These are phyloP conservation scores for Didymella segeticola DNA, from an alignment of 2,329 filamentous ascomycete genomes.

Conservation along the genomic window DNA sequence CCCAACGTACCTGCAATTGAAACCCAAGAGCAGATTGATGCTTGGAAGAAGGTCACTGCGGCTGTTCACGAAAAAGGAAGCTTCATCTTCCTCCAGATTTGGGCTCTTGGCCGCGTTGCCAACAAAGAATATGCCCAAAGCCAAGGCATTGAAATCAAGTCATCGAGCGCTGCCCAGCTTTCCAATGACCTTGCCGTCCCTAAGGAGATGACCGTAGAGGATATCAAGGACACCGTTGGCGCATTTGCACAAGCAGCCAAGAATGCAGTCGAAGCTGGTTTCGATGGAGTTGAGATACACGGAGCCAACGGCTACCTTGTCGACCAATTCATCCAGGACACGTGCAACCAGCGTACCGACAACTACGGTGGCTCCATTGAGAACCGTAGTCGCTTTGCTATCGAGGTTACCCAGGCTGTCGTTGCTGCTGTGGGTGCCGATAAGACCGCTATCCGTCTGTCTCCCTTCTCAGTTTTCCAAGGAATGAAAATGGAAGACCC, in stretches of 20 bases:
- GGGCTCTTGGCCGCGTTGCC: conserved; percentile 65
- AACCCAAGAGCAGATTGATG: conserved; percentile 54
- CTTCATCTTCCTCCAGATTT: conserved; percentile 69
- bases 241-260: conserved; percentile 54
- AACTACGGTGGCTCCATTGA: conserved; percentile 57
- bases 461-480: conserved; percentile 67
- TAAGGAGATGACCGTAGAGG: conserved; percentile 47
- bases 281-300: conserved; percentile 67
- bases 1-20: conserved; percentile 65
- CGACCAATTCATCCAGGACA: conserved; percentile 69
- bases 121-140: conserved; percentile 45
- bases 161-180: conserved; percentile 41
- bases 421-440: conserved; percentile 62
- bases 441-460: conserved; percentile 65
- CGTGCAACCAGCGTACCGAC: conserved; percentile 61
- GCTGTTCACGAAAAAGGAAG: conserved; percentile 68
- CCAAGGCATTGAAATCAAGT: conserved; percentile 45
- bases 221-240: conserved; percentile 48
- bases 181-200: conserved; percentile 54
- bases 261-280: conserved; percentile 58
- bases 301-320: conserved; percentile 72
- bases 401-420: conserved; percentile 62
- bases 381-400: conserved; percentile 60
- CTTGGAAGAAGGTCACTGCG: conserved; percentile 67
- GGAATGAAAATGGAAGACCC: conserved; percentile 70